Base-by-base conservation (phyloP, 805 yeast species). In the Schizosaccharomyces octosporus region DNA sequence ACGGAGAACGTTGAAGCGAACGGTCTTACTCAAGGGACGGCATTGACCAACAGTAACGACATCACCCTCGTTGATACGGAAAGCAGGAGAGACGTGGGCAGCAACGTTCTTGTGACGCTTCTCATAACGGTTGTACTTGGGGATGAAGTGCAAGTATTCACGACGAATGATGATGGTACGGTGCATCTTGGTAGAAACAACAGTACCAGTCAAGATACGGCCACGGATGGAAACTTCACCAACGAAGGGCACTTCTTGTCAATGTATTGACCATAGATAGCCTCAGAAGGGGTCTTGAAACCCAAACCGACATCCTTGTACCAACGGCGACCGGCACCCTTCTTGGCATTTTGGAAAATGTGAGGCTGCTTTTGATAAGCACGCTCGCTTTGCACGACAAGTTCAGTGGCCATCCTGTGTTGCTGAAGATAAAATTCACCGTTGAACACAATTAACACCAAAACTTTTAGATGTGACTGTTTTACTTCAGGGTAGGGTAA, bases 301-400 rank as follows among this genome's bases (percentile, higher is more conserved):
- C 99, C 99, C 77, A 93, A 87, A 78, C 99, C 99, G 73, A 87
- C 97, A 67, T 93, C 96, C 85, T 93, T 93, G 78, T 83, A 89
- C 99, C 99, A 93, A 87, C 99, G 93, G 39, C 61, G 61, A 29
- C 57, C 57, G 32, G 57, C 57, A 29, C 36, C 57, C 57, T 51
- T 51, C 87, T 93, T 93, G 84, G 97, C 88, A 90, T 93, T 93
- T 81, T 88, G 89, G 95, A 93, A 93, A 84, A 93, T 90, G 84
- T 93, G 98, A 41, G 97, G 98, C 87, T 93, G 99, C 99, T 93
- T 93, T 84, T 93, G 98, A 95, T 85, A 93, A 88, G 98, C 98
- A 81, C 95, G 90, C 84, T 93, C 98, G 77, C 97, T 85, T 85
- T 93, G 98, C 82, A 93, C 98, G 78, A 96, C 90, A 82, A 93